phyloP scores from a whole-genome alignment of 495 filamentous ascomycete genomes.

The Aspergillus asperescens region DNA sequence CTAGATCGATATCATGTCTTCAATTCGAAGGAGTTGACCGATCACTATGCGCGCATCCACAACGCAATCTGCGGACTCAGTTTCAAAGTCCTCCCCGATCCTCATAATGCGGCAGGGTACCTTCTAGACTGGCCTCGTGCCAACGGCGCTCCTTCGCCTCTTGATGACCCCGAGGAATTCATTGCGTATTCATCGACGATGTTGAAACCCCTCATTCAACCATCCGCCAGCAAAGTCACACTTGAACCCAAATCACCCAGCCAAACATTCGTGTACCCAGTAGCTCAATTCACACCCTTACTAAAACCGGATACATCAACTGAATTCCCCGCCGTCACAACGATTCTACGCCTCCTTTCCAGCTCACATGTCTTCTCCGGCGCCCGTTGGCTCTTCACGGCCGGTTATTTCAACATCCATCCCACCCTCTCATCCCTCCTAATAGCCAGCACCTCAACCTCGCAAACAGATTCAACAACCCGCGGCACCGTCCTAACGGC shows the following conservation, averaged over 20 bases:
- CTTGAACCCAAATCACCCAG: conserved; percentile 28
- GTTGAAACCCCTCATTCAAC: conserved; percentile 60
- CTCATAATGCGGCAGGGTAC: conserved; percentile 56
- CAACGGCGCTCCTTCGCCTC: conserved; percentile 67
- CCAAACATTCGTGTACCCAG: conserved; percentile 77
- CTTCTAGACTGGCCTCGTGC: conserved; percentile 69
- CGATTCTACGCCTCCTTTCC: conserved; percentile 63
- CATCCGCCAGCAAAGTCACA: conserved; percentile 30
- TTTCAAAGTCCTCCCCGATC: conserved; percentile 65
- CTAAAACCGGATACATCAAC: conserved; percentile 76
- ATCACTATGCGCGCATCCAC: conserved; percentile 78
- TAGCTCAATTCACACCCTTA: conserved; percentile 77
- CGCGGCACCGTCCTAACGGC: conserved; percentile 84
- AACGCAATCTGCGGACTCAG: conserved; percentile 71
- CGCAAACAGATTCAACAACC: conserved; percentile 34
- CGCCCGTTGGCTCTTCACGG: conserved; percentile 89
- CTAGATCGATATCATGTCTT: conserved; percentile 95
- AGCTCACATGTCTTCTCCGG: conserved; percentile 50
- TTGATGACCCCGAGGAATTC: conserved; percentile 62
- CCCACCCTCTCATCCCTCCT: conserved; percentile 72
- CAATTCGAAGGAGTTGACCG: conserved; percentile 66
- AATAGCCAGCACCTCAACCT: conserved; percentile 52
- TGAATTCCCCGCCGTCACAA: conserved; percentile 74
- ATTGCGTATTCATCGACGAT: conserved; percentile 60
- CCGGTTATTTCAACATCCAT: conserved; percentile 96